Percentiles rank a stretch among this genome's conserved stretches.
These are phyloP conservation scores for Sphagnum contortum DNA, from an alignment of 225 moss, liverwort and hornwort genomes.

Conservation along the genomic window DNA sequence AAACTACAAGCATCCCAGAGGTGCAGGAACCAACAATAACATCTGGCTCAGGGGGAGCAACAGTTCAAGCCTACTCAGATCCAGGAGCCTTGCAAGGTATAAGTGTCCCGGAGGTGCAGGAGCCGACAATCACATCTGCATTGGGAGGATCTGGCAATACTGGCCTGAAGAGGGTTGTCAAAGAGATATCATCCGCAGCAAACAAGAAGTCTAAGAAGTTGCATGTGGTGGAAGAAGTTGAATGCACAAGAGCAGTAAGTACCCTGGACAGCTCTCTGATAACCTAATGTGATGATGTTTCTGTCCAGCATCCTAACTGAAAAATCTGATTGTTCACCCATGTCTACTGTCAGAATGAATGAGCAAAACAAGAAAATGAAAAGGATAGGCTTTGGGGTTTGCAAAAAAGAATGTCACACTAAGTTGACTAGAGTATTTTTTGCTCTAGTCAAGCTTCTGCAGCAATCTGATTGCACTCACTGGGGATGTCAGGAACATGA, in stretches of 20 bases:
- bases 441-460: too few species aligned
- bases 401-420: too few species aligned
- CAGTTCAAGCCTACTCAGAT: conserved; percentile 21
- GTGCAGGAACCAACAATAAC: conserved; percentile 67
- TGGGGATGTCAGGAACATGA: conserved; percentile 43
- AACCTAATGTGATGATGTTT: too few species aligned
- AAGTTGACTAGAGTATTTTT: too few species aligned
- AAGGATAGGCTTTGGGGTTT: too few species aligned
- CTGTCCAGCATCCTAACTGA: too few species aligned
- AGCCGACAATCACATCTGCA: conserved; percentile 74
- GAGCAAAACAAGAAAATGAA: too few species aligned
- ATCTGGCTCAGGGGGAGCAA: conserved; percentile 27
- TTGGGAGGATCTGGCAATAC: conserved; percentile 73
- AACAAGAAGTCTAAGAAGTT: conserved; percentile 47
- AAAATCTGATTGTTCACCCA: too few species aligned
- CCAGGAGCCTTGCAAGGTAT: conserved; percentile 22
- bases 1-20: conserved; percentile 34
- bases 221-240: conserved; percentile 59
- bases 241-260: conserved; percentile 85
- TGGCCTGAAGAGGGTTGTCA: conserved; percentile 21
- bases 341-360: too few species aligned
- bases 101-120: conserved; percentile 44
- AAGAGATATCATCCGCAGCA: conserved; percentile 25
- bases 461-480: too few species aligned
- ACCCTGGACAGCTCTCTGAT: conserved; percentile 25